Evolutionary conservation across 2,329 filamentous ascomycete species (phyloP).

Genomic region (Samsoniella hepiali): DNA sequence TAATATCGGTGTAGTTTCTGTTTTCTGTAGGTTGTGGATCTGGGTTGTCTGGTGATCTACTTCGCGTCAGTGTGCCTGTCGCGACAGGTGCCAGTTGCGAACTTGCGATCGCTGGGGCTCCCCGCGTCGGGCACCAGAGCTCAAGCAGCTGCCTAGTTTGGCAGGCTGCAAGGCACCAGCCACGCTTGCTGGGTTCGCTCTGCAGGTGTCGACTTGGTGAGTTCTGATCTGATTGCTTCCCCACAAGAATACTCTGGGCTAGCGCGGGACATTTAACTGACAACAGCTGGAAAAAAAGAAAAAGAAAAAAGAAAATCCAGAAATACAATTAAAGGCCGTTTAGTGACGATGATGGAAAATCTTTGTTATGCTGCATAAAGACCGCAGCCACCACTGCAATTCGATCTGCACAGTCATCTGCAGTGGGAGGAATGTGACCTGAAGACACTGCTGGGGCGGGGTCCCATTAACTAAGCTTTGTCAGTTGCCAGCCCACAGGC

Average conservation of each 20-base stretch:
- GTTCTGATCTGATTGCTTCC: not conserved
- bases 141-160: slow-evolving; percentile 1
- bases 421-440: slow-evolving; percentile 8
- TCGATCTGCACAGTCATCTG: slow-evolving; percentile 13
- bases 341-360: not conserved
- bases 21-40: not conserved
- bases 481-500: not conserved
- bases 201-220: not conserved
- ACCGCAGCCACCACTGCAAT: not conserved
- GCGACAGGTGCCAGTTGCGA: not conserved
- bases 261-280: not conserved
- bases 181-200: not conserved
- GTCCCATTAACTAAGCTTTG: slow-evolving; percentile 11
- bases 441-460: not conserved
- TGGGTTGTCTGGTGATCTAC: slow-evolving; percentile 10
- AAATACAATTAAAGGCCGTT: not conserved
- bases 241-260: not conserved
- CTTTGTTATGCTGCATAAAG: not conserved
- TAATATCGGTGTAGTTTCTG: not conserved
- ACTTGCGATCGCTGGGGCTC: not conserved
- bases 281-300: not conserved
- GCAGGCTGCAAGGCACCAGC: slow-evolving; percentile 1
- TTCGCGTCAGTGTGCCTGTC: not conserved
- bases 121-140: not conserved
- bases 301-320: not conserved